Conservation (phyloP, 345 rosid species). For the Gossypium longicalyx region DNA sequence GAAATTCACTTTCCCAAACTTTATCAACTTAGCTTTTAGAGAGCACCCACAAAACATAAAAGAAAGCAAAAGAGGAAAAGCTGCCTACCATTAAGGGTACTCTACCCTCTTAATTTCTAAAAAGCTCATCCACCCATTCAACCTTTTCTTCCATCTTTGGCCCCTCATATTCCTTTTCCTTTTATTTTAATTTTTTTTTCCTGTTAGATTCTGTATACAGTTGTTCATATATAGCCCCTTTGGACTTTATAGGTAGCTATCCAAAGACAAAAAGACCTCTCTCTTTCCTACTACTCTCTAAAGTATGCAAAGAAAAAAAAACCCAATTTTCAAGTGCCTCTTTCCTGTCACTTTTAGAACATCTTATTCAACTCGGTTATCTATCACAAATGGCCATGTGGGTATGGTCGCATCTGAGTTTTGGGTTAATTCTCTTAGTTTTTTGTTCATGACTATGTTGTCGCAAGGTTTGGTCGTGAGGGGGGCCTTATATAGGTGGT, state of each 20-base stretch:
- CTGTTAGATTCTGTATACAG: slow-evolving; percentile 18
- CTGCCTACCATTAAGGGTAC: slow-evolving; percentile 31
- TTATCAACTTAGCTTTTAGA: slow-evolving; percentile 23
- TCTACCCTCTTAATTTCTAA: not conserved
- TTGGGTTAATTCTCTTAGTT: not conserved
- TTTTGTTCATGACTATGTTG: too few species aligned
- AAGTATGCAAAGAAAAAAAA: slow-evolving; percentile 7
- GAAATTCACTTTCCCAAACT: slow-evolving; percentile 16
- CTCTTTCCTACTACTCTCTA: slow-evolving; percentile 22
- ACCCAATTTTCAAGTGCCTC: not conserved
- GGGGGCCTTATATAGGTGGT: too few species aligned
- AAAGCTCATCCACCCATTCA: slow-evolving; percentile 19
- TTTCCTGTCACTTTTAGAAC: slow-evolving; percentile 10
- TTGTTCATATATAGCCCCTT: not conserved
- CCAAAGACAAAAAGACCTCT: slow-evolving; percentile 24
- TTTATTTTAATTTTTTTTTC: not conserved
- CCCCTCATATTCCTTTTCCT: not conserved
- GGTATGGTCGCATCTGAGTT: not conserved
- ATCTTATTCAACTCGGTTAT: slow-evolving; percentile 1
- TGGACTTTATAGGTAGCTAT: slow-evolving; percentile 7
- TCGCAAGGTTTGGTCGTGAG: too few species aligned
- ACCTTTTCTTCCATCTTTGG: slow-evolving; percentile 8
- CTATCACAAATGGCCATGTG: slow-evolving; percentile 10
- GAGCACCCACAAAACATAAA: slow-evolving; percentile 23
- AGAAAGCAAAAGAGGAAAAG: slow-evolving; percentile 19